Conservation (phyloP, 176 grass and related monocot genomes). For the Carex scoparia region DNA sequence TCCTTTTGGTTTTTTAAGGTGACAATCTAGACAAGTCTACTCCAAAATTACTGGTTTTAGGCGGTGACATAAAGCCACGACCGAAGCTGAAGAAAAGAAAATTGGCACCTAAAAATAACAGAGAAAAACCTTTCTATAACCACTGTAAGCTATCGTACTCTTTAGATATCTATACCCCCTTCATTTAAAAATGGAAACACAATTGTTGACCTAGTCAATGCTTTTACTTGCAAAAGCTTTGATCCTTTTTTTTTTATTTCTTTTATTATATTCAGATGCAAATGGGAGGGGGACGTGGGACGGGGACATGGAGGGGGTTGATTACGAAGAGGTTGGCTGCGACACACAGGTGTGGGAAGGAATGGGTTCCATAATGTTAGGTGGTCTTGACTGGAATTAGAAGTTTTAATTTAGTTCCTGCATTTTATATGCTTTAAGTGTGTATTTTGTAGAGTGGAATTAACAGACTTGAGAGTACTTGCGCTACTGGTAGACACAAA, state of each 20-base stretch:
- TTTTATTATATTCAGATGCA: slow-evolving; percentile 44
- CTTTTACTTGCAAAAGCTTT: not conserved
- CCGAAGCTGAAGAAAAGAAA: slow-evolving; percentile 16
- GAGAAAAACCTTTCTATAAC: slow-evolving; percentile 53
- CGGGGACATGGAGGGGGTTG: slow-evolving; percentile 66
- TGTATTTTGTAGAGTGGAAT: not conserved
- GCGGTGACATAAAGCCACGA: slow-evolving; percentile 57
- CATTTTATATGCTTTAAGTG: not conserved
- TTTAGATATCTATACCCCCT: not conserved
- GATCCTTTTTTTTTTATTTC: not conserved
- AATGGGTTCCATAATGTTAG: slow-evolving; percentile 65
- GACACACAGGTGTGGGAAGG: slow-evolving; percentile 82
- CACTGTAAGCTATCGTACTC: slow-evolving; percentile 55
- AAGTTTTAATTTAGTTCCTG: not conserved
- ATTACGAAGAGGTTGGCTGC: slow-evolving; percentile 76
- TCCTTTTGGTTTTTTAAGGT: slow-evolving; percentile 7
- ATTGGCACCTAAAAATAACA: slow-evolving; percentile 1
- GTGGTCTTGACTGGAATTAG: slow-evolving; percentile 80
- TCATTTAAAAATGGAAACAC: not conserved
- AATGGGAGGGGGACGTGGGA: slow-evolving; percentile 73
- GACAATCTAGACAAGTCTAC: not conserved
- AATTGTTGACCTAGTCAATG: not conserved
- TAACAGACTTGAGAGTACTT: not conserved
- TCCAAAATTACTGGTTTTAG: slow-evolving; percentile 57
- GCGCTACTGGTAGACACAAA: not conserved